Evolutionary conservation across 2,329 filamentous ascomycete species (phyloP), one percentile per base, ranked within the genome.

Genomic region (Exserohilum turcica): DNA sequence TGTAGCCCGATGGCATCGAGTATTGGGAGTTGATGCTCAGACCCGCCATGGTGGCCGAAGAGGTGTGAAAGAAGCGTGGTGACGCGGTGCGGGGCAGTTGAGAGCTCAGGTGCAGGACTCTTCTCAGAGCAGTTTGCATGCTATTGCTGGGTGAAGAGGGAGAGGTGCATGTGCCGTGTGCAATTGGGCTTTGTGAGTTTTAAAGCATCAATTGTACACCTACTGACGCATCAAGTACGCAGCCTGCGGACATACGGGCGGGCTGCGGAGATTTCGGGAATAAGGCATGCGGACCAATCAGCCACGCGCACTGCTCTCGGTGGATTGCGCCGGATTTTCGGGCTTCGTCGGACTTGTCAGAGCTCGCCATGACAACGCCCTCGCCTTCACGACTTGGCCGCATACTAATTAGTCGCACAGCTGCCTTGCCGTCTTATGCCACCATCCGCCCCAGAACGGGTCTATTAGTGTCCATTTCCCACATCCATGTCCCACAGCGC

Each of bases 1-100:
- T 80, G 68, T 85, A 80, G 35, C 85, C 84, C 13, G 84, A 86
- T 47, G 81, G 80, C 73, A 87, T 66, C 47, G 75, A 78, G 44
- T 83, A 77, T 24, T 77, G 83, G 8, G 76, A 74, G 55, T 77
- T 73, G 65, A 83, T 77, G 15, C 72, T 72, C 9, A 82, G 63
- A 28, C 67, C 67, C 13, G 77, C 61, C 79, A 81, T 81, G 35
- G 45, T 66, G 36, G 63, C 33, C 6, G 63, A 64, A 61, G 71
- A 69, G 39, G 65, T 65, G 37, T 61, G 60, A 12, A 70, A 54
- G 6, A 39, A 48, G n/a, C 57, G 64, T 2, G 37, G 31, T 6
- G 31, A 27, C 5, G 15, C 39, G 8, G 40, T 15, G 21, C 38
- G 37, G 4, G 49, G n/a, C 15, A 66, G 18, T 5, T 66, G 67